These are phyloP conservation scores for Babesia ovis DNA, from an alignment of 169 alveolate genomes.

Conservation along the genomic window DNA sequence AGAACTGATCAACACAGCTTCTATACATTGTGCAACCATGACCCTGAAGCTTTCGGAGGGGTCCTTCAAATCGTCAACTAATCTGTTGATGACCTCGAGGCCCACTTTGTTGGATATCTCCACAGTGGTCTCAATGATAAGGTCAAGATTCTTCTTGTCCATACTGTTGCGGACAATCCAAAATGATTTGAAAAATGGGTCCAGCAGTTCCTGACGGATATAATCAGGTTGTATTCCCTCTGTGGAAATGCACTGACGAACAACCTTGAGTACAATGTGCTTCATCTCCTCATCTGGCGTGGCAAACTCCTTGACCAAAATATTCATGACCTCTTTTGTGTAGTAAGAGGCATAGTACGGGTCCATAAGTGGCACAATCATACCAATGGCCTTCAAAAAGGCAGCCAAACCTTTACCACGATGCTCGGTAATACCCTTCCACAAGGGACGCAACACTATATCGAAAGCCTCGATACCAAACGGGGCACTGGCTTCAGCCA, in stretches of 20 bases:
- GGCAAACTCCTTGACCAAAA: slow-evolving; percentile 94
- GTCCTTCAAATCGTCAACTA: slow-evolving; percentile 75
- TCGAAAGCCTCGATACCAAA: slow-evolving; percentile 99
- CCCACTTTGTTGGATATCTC: slow-evolving; percentile 96
- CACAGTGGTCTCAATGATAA: slow-evolving; percentile 96
- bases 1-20: slow-evolving; percentile 86
- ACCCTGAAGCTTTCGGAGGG: slow-evolving; percentile 88
- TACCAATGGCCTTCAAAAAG: slow-evolving; percentile 94
- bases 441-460: slow-evolving; percentile 93
- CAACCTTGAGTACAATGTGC: slow-evolving; percentile 92
- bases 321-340: slow-evolving; percentile 95
- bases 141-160: slow-evolving; percentile 92
- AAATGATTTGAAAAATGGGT: slow-evolving; percentile 94
- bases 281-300: slow-evolving; percentile 99
- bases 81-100: slow-evolving; percentile 52
- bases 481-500: slow-evolving; percentile 99
- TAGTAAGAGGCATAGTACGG: slow-evolving; percentile 97
- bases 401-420: slow-evolving; percentile 97
- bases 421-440: slow-evolving; percentile 98
- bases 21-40: slow-evolving; percentile 97
- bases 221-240: slow-evolving; percentile 97
- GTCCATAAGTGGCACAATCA: slow-evolving; percentile 98
- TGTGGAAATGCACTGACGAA: slow-evolving; percentile 96
- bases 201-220: slow-evolving; percentile 92
- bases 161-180: slow-evolving; percentile 85